Evolutionary conservation across 176 grass and related monocot genomes (phyloP).

Genomic region (Elaeis guineensis): DNA sequence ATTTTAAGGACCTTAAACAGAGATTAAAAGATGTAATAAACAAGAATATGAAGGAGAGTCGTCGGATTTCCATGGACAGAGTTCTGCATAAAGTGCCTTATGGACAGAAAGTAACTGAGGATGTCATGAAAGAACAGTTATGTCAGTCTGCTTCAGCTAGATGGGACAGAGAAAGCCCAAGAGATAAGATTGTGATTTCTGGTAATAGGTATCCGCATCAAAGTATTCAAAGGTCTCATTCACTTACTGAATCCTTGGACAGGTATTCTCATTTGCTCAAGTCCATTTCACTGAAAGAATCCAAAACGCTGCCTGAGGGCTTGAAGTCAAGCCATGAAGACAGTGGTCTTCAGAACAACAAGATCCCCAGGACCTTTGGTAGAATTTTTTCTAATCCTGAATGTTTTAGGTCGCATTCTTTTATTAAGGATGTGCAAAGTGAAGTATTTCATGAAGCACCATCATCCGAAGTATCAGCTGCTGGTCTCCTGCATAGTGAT

Average conservation of each 20-base stretch:
- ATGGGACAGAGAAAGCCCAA: conserved; percentile 36
- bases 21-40: conserved; percentile 2
- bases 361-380: conserved; percentile 2
- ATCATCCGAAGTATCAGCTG: neutral
- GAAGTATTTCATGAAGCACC: conserved; percentile 24
- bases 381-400: conserved; percentile 21
- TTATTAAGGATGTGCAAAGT: conserved; percentile 21
- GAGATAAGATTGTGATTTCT: conserved; percentile 17
- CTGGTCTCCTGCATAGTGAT: conserved; percentile 6
- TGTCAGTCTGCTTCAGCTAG: conserved; percentile 55
- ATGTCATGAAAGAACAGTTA: conserved; percentile 31
- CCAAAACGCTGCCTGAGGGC: conserved; percentile 30
- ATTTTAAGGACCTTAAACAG: conserved; percentile 4
- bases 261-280: conserved; percentile 63
- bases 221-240: conserved; percentile 53
- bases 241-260: conserved; percentile 68
- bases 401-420: conserved; percentile 13
- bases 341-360: conserved; percentile 24
- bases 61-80: conserved; percentile 80
- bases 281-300: conserved; percentile 39
- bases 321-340: conserved; percentile 33
- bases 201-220: conserved; percentile 26
- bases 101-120: conserved; percentile 43
- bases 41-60: conserved; percentile 43
- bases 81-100: conserved; percentile 86